These are phyloP conservation scores for Sugiyamaella neomexicana DNA, from an alignment of 1,139 yeast genomes.

Conservation along the genomic window DNA sequence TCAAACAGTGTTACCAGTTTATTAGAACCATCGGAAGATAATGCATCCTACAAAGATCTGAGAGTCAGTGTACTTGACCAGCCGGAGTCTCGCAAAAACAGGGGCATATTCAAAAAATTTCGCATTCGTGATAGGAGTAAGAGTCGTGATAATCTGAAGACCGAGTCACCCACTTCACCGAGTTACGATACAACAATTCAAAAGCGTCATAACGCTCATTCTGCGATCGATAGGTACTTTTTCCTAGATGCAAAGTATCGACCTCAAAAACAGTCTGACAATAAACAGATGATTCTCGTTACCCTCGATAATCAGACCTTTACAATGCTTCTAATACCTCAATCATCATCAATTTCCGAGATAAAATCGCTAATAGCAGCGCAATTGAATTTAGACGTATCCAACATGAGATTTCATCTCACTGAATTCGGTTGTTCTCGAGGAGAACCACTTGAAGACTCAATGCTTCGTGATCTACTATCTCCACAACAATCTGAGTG, in stretches of 20 bases:
- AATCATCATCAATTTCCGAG: constrained; percentile 34
- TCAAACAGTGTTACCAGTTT: constrained; percentile 7
- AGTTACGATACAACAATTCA: constrained; percentile 2
- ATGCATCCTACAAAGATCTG: neutral
- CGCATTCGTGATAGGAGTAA: constrained; percentile 24
- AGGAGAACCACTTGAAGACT: constrained; percentile 60
- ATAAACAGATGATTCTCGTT: constrained; percentile 48
- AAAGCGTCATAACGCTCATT: neutral
- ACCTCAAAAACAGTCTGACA: constrained; percentile 10
- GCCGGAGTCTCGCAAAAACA: constrained; percentile 15
- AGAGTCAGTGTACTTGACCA: constrained; percentile 5
- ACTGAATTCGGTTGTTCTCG: constrained; percentile 68
- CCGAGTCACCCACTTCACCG: constrained; percentile 27
- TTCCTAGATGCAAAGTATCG: constrained; percentile 17
- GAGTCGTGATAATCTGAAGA: constrained; percentile 24
- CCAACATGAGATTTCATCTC: constrained; percentile 57
- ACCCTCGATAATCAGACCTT: constrained; percentile 61
- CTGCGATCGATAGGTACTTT: constrained; percentile 6
- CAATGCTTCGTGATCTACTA: constrained; percentile 46
- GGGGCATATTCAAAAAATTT: constrained; percentile 26
- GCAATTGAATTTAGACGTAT: constrained; percentile 45
- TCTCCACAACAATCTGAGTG: constrained; percentile 24
- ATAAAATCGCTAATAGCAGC: constrained; percentile 46
- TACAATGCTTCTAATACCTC: constrained; percentile 48
- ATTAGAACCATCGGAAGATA: constrained; percentile 11